Evolutionary conservation across 768 basidiomycete genomes (phyloP).

Genomic region (Suillus discolor): DNA sequence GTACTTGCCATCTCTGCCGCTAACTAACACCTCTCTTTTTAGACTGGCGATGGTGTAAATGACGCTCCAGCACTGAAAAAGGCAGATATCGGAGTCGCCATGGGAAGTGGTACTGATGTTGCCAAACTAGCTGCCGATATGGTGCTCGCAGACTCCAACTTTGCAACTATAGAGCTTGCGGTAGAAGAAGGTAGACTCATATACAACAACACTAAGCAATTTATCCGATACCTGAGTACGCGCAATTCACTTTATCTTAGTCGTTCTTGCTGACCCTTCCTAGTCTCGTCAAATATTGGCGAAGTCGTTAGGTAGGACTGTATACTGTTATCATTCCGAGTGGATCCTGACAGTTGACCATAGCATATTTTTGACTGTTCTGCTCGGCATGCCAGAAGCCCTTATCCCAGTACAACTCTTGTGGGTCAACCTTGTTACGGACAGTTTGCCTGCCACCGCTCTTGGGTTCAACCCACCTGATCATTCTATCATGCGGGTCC

Average conservation of each 20-base stretch:
- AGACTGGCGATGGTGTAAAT: constrained; percentile 98
- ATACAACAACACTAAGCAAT: constrained; percentile 99
- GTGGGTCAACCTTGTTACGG: constrained; percentile 98
- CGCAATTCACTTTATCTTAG: constrained; percentile 18
- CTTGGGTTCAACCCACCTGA: constrained; percentile 98
- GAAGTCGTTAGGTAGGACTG: constrained; percentile 81
- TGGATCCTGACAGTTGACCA: constrained; percentile 15
- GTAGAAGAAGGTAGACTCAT: constrained; percentile 98
- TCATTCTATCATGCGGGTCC: constrained; percentile 94
- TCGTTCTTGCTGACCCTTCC: constrained; percentile 12
- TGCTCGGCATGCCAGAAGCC: constrained; percentile 99
- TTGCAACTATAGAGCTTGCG: constrained; percentile 93
- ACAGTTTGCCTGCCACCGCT: constrained; percentile 94
- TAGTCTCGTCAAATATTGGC: constrained; percentile 95
- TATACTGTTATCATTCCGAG: neutral
- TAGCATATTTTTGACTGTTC: constrained; percentile 94
- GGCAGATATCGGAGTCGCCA: constrained; percentile 97
- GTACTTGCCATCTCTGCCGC: constrained; percentile 14
- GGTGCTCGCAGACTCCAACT: constrained; percentile 97
- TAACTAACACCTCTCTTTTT: constrained; percentile 16
- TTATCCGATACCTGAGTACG: constrained; percentile 96
- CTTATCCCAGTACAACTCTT: constrained; percentile 96
- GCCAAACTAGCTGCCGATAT: constrained; percentile 98
- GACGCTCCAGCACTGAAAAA: constrained; percentile 97
- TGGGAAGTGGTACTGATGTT: constrained; percentile 99